Conservation (phyloP, 2,329 filamentous ascomycete species). For the Cadophora gregata region DNA sequence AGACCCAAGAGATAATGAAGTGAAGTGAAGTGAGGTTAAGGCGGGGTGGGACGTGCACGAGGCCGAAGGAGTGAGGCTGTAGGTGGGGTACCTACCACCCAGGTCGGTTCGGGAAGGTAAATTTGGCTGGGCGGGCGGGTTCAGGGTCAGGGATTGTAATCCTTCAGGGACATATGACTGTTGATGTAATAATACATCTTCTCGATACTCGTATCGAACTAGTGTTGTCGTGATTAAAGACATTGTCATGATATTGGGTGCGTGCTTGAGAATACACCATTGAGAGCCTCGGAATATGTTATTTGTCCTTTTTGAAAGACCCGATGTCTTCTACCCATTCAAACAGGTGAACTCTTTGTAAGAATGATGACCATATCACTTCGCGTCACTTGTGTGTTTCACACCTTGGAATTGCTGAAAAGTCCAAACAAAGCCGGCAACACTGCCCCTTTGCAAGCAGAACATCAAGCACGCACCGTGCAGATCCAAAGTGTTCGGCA, state of each 20-base stretch:
- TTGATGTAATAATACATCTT: background rate
- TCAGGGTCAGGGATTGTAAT: slow-evolving; percentile 12
- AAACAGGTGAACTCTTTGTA: background rate
- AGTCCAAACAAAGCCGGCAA: background rate
- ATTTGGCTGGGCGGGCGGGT: background rate
- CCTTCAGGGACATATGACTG: background rate
- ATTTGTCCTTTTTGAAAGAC: too few species aligned
- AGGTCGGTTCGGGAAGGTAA: background rate
- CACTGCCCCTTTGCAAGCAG: background rate
- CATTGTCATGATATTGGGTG: too few species aligned
- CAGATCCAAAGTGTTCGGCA: background rate
- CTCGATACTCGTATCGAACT: too few species aligned
- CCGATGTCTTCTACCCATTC: too few species aligned
- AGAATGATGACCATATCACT: background rate
- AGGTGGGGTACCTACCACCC: too few species aligned
- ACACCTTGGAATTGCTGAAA: background rate
- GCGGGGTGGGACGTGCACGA: slow-evolving; percentile 4
- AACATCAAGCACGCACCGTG: background rate
- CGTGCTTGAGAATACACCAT: too few species aligned
- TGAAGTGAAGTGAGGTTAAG: background rate
- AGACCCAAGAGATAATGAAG: too few species aligned
- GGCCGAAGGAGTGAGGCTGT: background rate
- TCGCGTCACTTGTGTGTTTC: background rate
- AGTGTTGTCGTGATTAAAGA: too few species aligned
- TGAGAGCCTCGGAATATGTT: too few species aligned